Percentiles rank a stretch among this genome's conserved stretches.
Conservation (phyloP, 257 asterid species). For the Lithospermum erythrorhizon region DNA sequence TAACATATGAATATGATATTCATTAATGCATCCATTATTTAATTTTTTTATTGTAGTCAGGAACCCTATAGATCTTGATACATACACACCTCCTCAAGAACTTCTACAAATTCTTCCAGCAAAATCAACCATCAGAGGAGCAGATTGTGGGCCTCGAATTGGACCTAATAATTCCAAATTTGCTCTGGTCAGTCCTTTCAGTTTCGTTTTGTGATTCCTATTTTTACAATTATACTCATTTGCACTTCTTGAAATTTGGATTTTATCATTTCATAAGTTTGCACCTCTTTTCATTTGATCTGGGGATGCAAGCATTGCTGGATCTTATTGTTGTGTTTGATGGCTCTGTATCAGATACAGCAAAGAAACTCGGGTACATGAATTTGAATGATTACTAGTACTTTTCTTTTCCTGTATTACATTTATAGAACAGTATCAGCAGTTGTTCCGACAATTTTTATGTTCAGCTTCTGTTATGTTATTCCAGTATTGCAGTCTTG, state of each 20-base stretch:
- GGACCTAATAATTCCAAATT: constrained; percentile 90
- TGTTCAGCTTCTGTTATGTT: not conserved
- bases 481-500: not conserved
- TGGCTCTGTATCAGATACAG: constrained; percentile 86
- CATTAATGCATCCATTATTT: not conserved
- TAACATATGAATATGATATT: not conserved
- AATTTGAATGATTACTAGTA: constrained; percentile 1
- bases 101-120: constrained; percentile 85
- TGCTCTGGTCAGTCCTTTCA: constrained; percentile 38
- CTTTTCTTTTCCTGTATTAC: not conserved
- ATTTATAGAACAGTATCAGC: not conserved
- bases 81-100: constrained; percentile 72
- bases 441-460: not conserved
- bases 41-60: constrained; percentile 45
- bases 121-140: constrained; percentile 57
- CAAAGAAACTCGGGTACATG: constrained; percentile 72
- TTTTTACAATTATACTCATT: not conserved
- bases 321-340: constrained; percentile 73
- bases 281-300: constrained; percentile 10
- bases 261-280: not conserved
- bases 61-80: constrained; percentile 66
- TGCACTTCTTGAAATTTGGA: not conserved
- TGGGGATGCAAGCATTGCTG: constrained; percentile 96
- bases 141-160: constrained; percentile 61
- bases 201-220: constrained; percentile 1